Evolutionary conservation across 192 early-diverging fungal species (phyloP), one percentile per base, ranked within the genome.

Genomic region (Linnemannia exigua): DNA sequence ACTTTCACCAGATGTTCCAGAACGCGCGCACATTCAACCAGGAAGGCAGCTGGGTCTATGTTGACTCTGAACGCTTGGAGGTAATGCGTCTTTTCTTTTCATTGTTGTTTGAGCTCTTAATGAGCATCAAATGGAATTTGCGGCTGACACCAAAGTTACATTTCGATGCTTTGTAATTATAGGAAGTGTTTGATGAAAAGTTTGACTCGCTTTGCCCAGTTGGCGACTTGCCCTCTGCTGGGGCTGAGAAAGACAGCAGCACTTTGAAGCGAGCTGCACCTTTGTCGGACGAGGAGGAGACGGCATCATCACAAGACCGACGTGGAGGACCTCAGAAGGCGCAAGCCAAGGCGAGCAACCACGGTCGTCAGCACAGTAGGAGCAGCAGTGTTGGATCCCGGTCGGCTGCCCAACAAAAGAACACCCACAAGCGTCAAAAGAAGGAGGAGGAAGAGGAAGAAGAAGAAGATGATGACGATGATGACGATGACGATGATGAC

Each of bases 11-110:
- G 31, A 97, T 99, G 95, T 97, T 96, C 75, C 79, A 95, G 86
- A 99, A 99, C 77, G 98, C 98, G 11, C 93, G 93, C 84, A 95
- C 90, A 7, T 99, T 96, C 88, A 99, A 99, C 83, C 90, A 95
- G 87, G 95, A 97, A 75, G 96, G 94, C 16, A 97, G 96, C n/a
- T 89, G 92, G 71, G 95, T 99, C 0, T 98, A 95, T 88, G 89
- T 94, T n/a, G 97, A 99, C 86, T 97, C 98, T 16, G 88, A 93
- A 47, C 72, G 82, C 46, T 79, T 93, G 82, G 86, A 91, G 89
- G 91, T 90, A 90, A 71, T 33, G 48, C 22, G 25, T 22, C 41
- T 44, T 67, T 22, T 17, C 37, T 3, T 9, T 66, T 67, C 16
- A 2, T 66, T 33, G 2, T 37, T n/a, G 28, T 35, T 68, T 52